Percentiles rank a stretch among this genome's conserved stretches.
Conservation (phyloP, 164 flowering plant species). For the Umbilicus rupestris region DNA sequence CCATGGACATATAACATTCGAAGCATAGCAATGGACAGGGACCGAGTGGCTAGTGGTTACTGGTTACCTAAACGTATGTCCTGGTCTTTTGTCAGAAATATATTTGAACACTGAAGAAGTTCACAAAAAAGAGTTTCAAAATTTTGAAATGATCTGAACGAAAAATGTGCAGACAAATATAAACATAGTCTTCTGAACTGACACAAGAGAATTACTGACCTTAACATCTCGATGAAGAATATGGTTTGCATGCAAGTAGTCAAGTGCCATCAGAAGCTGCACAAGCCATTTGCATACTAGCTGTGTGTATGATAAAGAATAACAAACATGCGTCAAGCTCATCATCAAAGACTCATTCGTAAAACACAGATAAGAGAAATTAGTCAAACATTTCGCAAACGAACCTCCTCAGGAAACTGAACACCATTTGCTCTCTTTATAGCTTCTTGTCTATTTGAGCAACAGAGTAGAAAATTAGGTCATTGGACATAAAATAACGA, state of each 20-base stretch:
- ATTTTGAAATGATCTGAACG: background rate
- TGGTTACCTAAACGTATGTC: slow-evolving; percentile 90
- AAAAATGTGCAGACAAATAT: no score
- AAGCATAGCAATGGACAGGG: background rate
- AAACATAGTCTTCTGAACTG: background rate
- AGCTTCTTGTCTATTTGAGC: slow-evolving; percentile 63
- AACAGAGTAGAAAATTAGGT: slow-evolving; percentile 6
- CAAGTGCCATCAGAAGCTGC: slow-evolving; percentile 92
- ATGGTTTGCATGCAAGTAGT: slow-evolving; percentile 83
- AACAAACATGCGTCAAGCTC: background rate
- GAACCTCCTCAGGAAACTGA: slow-evolving; percentile 83
- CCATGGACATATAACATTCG: background rate
- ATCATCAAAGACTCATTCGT: background rate
- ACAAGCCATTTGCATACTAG: slow-evolving; percentile 95
- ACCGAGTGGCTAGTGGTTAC: no score
- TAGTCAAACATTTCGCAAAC: background rate
- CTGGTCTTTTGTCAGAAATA: slow-evolving; percentile 84
- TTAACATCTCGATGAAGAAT: slow-evolving; percentile 99
- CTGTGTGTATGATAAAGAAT: slow-evolving; percentile 30
- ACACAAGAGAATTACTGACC: slow-evolving; percentile 29
- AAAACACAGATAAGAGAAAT: background rate
- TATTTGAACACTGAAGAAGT: slow-evolving; percentile 84
- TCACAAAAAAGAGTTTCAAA: slow-evolving; percentile 9
- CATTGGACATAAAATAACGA: background rate
- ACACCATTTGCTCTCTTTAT: slow-evolving; percentile 68